phyloP scores from a whole-genome alignment of 2,329 filamentous ascomycete genomes.

The Erysiphe pulchra region DNA sequence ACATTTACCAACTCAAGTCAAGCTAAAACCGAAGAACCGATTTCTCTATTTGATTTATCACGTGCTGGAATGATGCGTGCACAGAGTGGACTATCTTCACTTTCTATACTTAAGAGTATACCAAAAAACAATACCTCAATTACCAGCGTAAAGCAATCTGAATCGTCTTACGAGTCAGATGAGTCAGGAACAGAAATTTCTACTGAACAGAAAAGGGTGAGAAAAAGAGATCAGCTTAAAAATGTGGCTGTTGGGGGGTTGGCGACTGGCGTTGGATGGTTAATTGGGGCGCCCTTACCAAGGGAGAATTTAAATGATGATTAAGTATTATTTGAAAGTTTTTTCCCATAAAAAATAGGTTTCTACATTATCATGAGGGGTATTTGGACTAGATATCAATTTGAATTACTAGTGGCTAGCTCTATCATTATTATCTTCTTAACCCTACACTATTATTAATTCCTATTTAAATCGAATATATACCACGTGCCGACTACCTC shows the following conservation, averaged over 20 bases:
- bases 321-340: not conserved
- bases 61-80: slow-evolving; percentile 32
- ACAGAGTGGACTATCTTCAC: slow-evolving; percentile 28
- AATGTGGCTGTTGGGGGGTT: slow-evolving; percentile 41
- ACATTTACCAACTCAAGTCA: slow-evolving; percentile 13
- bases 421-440: no score
- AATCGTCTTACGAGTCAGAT: not conserved
- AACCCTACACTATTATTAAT: no score
- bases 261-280: slow-evolving; percentile 40
- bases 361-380: no score
- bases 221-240: slow-evolving; percentile 47
- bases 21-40: slow-evolving; percentile 28
- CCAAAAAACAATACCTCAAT: not conserved
- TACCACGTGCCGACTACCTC: no score
- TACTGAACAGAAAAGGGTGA: slow-evolving; percentile 13
- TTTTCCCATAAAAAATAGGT: no score
- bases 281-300: slow-evolving; percentile 27
- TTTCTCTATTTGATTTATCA: slow-evolving; percentile 39
- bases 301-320: not conserved
- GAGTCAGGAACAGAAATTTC: not conserved
- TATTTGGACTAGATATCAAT: no score
- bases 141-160: not conserved
- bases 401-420: no score
- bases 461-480: no score
- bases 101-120: slow-evolving; percentile 15